Base-by-base conservation (phyloP, 1,284 basidiomycete species). In the Irpex lacteus region DNA sequence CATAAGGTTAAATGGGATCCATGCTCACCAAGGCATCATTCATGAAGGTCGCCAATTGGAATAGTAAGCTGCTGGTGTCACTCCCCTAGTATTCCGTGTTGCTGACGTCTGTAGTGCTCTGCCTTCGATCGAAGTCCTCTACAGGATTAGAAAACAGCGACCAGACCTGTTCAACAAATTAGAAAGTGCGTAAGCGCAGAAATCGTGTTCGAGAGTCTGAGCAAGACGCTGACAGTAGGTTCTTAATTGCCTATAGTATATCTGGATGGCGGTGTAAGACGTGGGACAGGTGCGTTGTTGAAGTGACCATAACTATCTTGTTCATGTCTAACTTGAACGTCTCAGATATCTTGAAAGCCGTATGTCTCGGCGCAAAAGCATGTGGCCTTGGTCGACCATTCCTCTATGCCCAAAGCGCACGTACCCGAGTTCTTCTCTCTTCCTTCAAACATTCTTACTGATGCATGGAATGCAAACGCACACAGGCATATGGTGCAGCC, bases 361-460 rank as follows among this genome's bases (percentile, higher is more conserved):
- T 98, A 1, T 96, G 94, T 69, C 81, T 98, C 32, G 96, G 96
- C 47, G 96, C 96, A 1, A 91, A 81, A 67, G 95, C 92, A 3
- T 95, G 97, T 5, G 96, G 96, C 1, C 80, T 98, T 26, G 96
- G 96, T 0, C 85, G 96, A 34, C 85, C 92, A 0, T 96, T 97
- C 81, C 80, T 98, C n/a, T 96, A 92, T 71, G 94, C 93, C 1
- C 94, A 96, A 78, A 92, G 91, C 71, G 90, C 91, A 75, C 71
- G 86, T 70, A 4, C 7, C 53, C 19, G 26, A 34, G 21, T 19
- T 60, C 19, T 44, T 36, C 59, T 19, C 8, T 8, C 63, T 66
- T 18, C 15, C 47, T 62, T 37, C 34, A 38, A 36, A 4, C 37
- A 60, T 52, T 44, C 18, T 47, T n/a, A n/a, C 37, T 18, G 32